These are phyloP conservation scores for Gleditsia sinensis DNA, from an alignment of 306 rosid genomes.

Conservation along the genomic window DNA sequence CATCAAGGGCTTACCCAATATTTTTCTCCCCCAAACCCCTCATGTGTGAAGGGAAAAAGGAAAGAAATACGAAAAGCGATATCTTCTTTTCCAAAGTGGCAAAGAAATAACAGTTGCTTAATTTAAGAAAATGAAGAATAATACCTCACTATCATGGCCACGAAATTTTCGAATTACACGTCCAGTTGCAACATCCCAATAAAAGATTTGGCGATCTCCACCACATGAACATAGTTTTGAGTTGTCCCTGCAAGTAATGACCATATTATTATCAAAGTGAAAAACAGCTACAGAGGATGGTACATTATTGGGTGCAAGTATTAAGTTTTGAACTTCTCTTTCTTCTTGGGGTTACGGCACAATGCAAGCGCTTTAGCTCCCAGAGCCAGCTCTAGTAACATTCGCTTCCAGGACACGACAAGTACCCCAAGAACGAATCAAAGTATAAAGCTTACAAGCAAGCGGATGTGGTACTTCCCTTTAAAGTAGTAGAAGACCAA, in stretches of 20 bases:
- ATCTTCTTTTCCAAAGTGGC: background rate
- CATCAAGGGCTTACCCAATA: background rate
- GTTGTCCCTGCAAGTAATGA: conserved; percentile 61
- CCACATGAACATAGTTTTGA: conserved; percentile 85
- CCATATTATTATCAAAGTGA: background rate
- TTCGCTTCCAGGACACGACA: background rate
- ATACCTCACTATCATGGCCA: conserved; percentile 85
- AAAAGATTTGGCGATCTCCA: conserved; percentile 84
- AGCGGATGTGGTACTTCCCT: background rate
- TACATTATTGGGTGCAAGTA: background rate
- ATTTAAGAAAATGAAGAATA: background rate
- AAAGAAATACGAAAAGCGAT: background rate
- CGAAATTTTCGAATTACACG: conserved; percentile 87
- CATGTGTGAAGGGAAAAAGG: background rate
- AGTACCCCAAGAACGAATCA: background rate
- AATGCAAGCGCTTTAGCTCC: no score
- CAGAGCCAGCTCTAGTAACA: background rate
- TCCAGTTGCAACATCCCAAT: conserved; percentile 88
- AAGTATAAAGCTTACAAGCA: background rate
- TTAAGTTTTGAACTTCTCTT: no score
- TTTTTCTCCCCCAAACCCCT: background rate
- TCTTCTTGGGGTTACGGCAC: no score
- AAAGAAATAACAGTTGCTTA: background rate
- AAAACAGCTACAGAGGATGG: background rate
- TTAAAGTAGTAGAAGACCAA: background rate